Conservation (phyloP, 1,284 basidiomycete genomes). For the Fistulinella staudtii region DNA sequence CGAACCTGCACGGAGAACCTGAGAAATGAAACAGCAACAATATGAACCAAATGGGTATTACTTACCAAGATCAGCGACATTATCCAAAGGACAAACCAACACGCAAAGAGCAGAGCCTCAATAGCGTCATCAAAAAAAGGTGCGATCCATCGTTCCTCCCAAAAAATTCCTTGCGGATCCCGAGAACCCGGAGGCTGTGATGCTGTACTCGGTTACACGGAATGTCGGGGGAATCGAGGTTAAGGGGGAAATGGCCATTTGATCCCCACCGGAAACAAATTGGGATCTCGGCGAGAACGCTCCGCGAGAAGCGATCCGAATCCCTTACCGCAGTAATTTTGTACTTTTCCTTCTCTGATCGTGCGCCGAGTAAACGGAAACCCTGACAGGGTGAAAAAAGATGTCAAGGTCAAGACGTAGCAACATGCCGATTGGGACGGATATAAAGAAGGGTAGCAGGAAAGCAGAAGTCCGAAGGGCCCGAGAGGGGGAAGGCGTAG, state of each 20-base stretch:
- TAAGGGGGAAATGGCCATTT: constrained; percentile 1
- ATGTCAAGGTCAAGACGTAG: constrained; percentile 7
- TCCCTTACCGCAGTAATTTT: constrained; percentile 1
- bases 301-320: constrained; percentile 8
- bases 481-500: background rate
- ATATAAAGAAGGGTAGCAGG: constrained; percentile 12
- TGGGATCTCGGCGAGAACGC: constrained; percentile 6
- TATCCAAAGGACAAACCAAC: constrained; percentile 6
- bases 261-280: constrained; percentile 3
- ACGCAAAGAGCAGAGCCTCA: constrained; percentile 13
- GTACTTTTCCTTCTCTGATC: background rate
- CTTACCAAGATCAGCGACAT: constrained; percentile 2
- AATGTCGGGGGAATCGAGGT: constrained; percentile 2
- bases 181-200: constrained; percentile 8
- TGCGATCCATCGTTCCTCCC: constrained; percentile 11
- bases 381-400: constrained; percentile 9
- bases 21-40: constrained; percentile 17
- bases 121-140: constrained; percentile 5
- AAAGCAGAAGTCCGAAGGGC: background rate
- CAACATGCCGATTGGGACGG: constrained; percentile 1
- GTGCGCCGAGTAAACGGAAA: background rate
- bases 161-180: constrained; percentile 6
- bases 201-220: background rate
- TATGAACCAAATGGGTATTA: constrained; percentile 12
- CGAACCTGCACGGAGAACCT: constrained; percentile 9